Base-by-base conservation (phyloP, 306 rosid species). In the Vicia sativa region DNA sequence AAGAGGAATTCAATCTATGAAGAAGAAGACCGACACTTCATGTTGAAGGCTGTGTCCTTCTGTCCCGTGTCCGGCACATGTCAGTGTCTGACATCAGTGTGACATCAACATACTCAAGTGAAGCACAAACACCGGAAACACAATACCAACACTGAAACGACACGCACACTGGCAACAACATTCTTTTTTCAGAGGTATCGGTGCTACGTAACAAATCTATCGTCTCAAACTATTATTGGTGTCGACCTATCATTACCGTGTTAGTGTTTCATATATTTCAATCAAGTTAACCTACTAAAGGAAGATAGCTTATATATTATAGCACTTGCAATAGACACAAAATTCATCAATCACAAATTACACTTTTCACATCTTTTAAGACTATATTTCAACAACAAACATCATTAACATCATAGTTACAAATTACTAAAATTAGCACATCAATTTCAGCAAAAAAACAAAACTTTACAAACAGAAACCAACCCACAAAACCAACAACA, bases 331-430 rank as follows among this genome's bases (percentile, higher is more conserved):
- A 76, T 45, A 23, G 19, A n/a, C 13, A 72, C 18, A 65, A 65
- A 65, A 65, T 18, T 3, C 39, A 46, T 56, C 38, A 42, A 55
- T n/a, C 37, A 1, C 0, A 7, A 54, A 28, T 42, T 65, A 19
- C 58, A 55, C 1, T 39, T 34, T 29, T 68, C n/a, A 52, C 14
- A 53, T 68, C 56, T 35, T 43, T 44, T 11, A 52, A 19, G n/a
- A n/a, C n/a, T n/a, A n/a, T n/a, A n/a, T 46, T 67, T 66, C 44
- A 55, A 53, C 68, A 39, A 53, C 58, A 65, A 49, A 61, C 19
- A 38, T 67, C 5, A 70, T 31, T 9, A 57, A 53, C 39, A 71
- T 19, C 55, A 71, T 53, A 35, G 13, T 13, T 41, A 74, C 25
- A 52, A 25, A 57, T 57, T 34, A 57, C 74, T 16, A 31, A 4